phyloP scores from a whole-genome alignment of 1,139 yeast genomes.

The Kluyveromyces sp. region DNA sequence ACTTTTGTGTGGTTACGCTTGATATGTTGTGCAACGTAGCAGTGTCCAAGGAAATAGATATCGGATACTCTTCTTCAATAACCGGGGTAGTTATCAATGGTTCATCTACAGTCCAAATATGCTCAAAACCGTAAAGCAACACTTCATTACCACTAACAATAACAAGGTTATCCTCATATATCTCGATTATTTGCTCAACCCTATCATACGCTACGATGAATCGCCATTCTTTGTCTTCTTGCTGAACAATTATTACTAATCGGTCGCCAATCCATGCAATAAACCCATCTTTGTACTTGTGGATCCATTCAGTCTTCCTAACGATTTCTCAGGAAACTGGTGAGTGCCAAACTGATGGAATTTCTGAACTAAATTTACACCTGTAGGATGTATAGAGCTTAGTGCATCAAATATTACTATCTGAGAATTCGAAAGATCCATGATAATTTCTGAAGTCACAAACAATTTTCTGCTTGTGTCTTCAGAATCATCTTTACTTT shows the following conservation, averaged over 20 bases:
- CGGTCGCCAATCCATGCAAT: conserved; percentile 17
- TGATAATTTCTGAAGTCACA: conserved; percentile 25
- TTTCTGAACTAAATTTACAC: conserved; percentile 20
- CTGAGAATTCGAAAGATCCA: conserved; percentile 12
- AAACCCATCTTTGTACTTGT: conserved; percentile 20
- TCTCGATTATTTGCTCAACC: conserved; percentile 26
- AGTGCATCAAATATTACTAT: conserved; percentile 22
- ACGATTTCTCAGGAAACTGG: conserved; percentile 11
- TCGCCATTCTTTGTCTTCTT: conserved; percentile 14
- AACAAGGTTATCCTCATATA: conserved; percentile 19
- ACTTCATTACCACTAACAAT: conserved; percentile 17
- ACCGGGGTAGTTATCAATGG: conserved; percentile 13
- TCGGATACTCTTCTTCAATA: conserved; percentile 26
- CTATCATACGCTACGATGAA: conserved; percentile 13
- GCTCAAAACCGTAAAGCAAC: conserved; percentile 15
- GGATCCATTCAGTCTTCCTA: conserved; percentile 20
- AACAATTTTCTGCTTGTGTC: conserved; percentile 15
- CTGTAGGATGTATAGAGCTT: conserved; percentile 19
- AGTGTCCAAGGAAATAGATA: conserved; percentile 22
- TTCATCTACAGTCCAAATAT: conserved; percentile 18
- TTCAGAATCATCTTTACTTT: conserved; percentile 6
- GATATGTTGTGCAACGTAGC: conserved; percentile 24
- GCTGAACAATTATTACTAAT: conserved; percentile 14
- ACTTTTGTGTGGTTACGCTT: conserved; percentile 14
- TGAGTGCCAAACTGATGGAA: conserved; percentile 18